Evolutionary conservation across 768 basidiomycete species (phyloP).

Genomic region (Lyophyllum atratum): DNA sequence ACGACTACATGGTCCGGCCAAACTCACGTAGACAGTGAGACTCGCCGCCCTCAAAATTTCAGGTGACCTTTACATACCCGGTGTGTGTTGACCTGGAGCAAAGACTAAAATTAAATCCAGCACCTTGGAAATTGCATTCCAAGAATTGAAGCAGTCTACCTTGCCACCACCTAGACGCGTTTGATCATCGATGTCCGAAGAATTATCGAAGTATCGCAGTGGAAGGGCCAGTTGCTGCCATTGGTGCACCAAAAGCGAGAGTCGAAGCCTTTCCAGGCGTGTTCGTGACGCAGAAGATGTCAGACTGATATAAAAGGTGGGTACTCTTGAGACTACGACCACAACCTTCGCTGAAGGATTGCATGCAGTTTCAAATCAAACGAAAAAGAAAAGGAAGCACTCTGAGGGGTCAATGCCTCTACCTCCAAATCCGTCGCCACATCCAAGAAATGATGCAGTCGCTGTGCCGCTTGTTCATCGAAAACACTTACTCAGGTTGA

Average conservation of each 20-base stretch:
- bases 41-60: no score
- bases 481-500: neutral
- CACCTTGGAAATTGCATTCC: no score
- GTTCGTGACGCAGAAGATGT: slow-evolving; percentile 31
- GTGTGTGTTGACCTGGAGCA: no score
- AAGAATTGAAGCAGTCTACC: neutral
- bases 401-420: slow-evolving; percentile 13
- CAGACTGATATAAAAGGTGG: slow-evolving; percentile 14
- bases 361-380: slow-evolving; percentile 23
- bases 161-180: neutral
- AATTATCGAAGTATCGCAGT: slow-evolving; percentile 13
- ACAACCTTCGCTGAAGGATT: slow-evolving; percentile 14
- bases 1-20: neutral
- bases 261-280: slow-evolving; percentile 24
- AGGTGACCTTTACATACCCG: no score
- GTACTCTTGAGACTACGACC: neutral
- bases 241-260: slow-evolving; percentile 30
- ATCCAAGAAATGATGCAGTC: slow-evolving; percentile 26
- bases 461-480: neutral
- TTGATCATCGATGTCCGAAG: neutral
- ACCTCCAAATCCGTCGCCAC: slow-evolving; percentile 18
- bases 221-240: slow-evolving; percentile 30
- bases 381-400: slow-evolving; percentile 18
- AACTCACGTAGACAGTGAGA: no score
- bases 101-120: no score